Base-by-base conservation (phyloP, 768 basidiomycete genomes). In the Pulveroboletus sp. region DNA sequence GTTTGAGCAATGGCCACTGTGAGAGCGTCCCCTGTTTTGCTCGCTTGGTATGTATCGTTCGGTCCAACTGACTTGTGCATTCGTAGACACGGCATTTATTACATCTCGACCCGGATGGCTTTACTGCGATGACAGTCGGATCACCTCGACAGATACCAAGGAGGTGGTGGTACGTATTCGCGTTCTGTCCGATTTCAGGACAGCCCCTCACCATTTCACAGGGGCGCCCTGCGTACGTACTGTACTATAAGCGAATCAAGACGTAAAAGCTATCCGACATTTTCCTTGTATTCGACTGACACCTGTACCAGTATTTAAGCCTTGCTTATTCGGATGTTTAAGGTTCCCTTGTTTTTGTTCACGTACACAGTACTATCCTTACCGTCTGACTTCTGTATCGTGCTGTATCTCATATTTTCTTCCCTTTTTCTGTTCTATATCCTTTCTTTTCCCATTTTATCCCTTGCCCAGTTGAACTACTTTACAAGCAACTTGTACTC, bases 1-100 rank as follows among this genome's bases (percentile, higher is more conserved):
- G 84, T 63, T 71, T 99, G 47, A 92, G 85, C 61, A 91, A 89
- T 63, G 96, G 96, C 0, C 96, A 99, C 69, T 99, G 96, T 96
- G 59, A 70, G 93, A 76, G 15, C 32, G 5, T 5, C 32, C 43
- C 43, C 26, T 26, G 9, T 33, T 39, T 46, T 44, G 35, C 27
- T 28, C 5, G 8, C 5, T 28, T 5, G 9, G 39, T 42, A 1
- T 12, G 10, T 10, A 5, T 21, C 9, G 18, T 32, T 41, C 21
- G 4, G 10, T 24, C 41, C 21, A 21, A 21, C 21, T 14, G 41
- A 32, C 46, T 56, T 26, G 50, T 39, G 39, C 8, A 12, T 28
- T 3, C 10, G 5, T 58, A 96, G 95, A 98, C 67, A 98, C 95
- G 40, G 93, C 96, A 17, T 93, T 83, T 61, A 83, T 99, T 45